Conservation (phyloP, 805 yeast genomes). For the Tetrapisispora arboricola region DNA sequence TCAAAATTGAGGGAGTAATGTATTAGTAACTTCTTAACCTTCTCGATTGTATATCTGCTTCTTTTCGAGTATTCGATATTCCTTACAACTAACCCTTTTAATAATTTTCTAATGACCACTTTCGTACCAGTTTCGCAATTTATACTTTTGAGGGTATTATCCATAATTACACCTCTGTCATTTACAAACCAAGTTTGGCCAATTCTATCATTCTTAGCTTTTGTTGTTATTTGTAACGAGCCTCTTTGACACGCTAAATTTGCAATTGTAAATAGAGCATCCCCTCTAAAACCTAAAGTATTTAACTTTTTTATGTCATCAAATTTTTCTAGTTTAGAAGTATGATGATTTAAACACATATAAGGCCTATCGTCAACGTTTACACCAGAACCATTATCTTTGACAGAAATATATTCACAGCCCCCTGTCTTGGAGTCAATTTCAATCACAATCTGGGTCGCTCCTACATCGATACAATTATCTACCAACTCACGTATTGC, state of each 20-base stretch:
- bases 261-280: slow-evolving; percentile 35
- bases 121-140: slow-evolving; percentile 31
- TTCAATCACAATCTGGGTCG: slow-evolving; percentile 28
- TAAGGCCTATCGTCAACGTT: slow-evolving; percentile 19
- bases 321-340: slow-evolving; percentile 32
- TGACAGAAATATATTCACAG: slow-evolving; percentile 23
- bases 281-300: slow-evolving; percentile 42
- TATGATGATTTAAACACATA: slow-evolving; percentile 32
- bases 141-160: slow-evolving; percentile 11
- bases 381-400: slow-evolving; percentile 37
- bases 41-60: slow-evolving; percentile 16
- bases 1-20: slow-evolving; percentile 28
- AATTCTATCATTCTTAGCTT: slow-evolving; percentile 21
- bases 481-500: slow-evolving; percentile 35
- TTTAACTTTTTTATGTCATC: slow-evolving; percentile 24
- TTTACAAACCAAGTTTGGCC: slow-evolving; percentile 32
- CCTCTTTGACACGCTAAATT: slow-evolving; percentile 20
- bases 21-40: slow-evolving; percentile 17
- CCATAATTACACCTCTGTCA: slow-evolving; percentile 19
- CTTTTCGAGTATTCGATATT: slow-evolving; percentile 23
- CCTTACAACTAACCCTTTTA: slow-evolving; percentile 29
- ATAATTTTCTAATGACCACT: slow-evolving; percentile 26
- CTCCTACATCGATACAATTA: slow-evolving; percentile 32
- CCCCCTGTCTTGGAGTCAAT: slow-evolving; percentile 34
- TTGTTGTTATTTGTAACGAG: slow-evolving; percentile 25